A percentile compares a stretch with the other conserved stretches of the same genome.
phyloP scores from a whole-genome alignment of 345 rosid species.

The Acer saccharum region DNA sequence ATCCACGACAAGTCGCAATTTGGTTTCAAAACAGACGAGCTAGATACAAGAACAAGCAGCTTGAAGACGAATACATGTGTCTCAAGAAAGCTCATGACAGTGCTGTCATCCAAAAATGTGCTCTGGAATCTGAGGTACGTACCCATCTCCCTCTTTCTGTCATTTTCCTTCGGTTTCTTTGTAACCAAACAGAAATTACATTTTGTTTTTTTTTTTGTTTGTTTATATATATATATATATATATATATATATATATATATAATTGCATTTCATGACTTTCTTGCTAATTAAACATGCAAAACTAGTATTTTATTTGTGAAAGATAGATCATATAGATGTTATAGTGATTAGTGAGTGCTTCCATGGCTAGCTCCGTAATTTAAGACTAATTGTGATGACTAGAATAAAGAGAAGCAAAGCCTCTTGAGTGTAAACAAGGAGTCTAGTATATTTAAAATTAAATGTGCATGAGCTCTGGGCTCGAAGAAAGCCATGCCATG shows the following conservation, averaged over 20 bases:
- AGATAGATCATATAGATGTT: not conserved
- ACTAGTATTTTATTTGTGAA: not conserved
- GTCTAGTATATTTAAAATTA: conserved; percentile 28
- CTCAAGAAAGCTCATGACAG: conserved; percentile 52
- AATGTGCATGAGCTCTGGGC: conserved; percentile 52
- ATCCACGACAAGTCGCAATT: conserved; percentile 93
- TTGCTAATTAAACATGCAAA: conserved; percentile 5
- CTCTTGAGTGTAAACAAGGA: not conserved
- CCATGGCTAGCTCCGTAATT: conserved; percentile 22
- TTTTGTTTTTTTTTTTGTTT: too few species aligned
- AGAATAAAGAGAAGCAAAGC: not conserved
- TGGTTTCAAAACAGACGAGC: conserved; percentile 98
- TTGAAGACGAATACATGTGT: conserved; percentile 73
- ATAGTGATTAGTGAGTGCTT: not conserved
- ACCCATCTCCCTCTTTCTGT: not conserved
- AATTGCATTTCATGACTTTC: conserved; percentile 4
- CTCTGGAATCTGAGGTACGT: conserved; percentile 86
- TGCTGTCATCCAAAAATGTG: conserved; percentile 55
- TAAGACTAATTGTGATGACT: conserved; percentile 12
- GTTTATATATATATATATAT: too few species aligned
- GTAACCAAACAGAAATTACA: conserved; percentile 21
- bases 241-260: too few species aligned
- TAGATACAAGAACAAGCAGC: conserved; percentile 89
- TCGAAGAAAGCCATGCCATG: conserved; percentile 39
- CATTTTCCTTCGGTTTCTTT: conserved; percentile 12